A percentile compares a stretch with the other conserved stretches of the same genome.
These are phyloP conservation scores for Suhomyces maxii DNA, from an alignment of 1,139 yeast species.

Conservation along the genomic window DNA sequence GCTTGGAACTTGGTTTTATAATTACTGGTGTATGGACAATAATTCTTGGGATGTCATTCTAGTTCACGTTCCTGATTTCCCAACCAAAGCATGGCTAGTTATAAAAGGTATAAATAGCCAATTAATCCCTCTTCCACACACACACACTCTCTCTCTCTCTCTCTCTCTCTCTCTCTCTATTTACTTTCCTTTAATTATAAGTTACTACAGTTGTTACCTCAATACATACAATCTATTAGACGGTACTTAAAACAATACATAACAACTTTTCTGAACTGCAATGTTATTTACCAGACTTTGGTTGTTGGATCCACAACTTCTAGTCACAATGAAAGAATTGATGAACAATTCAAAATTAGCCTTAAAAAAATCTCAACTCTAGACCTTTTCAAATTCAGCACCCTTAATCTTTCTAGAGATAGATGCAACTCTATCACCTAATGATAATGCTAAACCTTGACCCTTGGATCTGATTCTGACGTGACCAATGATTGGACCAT, in stretches of 20 bases:
- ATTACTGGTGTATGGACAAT: too few species aligned
- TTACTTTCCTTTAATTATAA: background rate
- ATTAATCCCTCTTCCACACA: too few species aligned
- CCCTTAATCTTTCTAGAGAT: conserved; percentile 58
- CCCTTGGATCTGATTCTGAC: conserved; percentile 97
- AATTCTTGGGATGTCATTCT: too few species aligned
- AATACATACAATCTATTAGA: conserved; percentile 5
- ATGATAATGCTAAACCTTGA: conserved; percentile 91
- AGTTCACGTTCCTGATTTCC: too few species aligned
- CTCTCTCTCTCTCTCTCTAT: too few species aligned
- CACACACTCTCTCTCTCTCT: too few species aligned
- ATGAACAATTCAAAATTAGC: background rate
- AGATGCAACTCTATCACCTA: conserved; percentile 91
- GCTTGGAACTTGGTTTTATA: too few species aligned
- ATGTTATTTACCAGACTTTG: background rate
- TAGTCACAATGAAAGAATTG: too few species aligned
- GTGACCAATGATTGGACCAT: conserved; percentile 86
- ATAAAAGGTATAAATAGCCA: too few species aligned
- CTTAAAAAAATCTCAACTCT: background rate
- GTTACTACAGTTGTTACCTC: background rate
- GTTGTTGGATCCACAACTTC: too few species aligned
- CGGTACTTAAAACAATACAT: background rate
- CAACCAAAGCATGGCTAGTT: too few species aligned
- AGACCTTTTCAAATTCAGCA: conserved; percentile 16
- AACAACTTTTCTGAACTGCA: background rate